Conservation (phyloP, 495 filamentous ascomycete genomes). For the Neurospora pannonica region DNA sequence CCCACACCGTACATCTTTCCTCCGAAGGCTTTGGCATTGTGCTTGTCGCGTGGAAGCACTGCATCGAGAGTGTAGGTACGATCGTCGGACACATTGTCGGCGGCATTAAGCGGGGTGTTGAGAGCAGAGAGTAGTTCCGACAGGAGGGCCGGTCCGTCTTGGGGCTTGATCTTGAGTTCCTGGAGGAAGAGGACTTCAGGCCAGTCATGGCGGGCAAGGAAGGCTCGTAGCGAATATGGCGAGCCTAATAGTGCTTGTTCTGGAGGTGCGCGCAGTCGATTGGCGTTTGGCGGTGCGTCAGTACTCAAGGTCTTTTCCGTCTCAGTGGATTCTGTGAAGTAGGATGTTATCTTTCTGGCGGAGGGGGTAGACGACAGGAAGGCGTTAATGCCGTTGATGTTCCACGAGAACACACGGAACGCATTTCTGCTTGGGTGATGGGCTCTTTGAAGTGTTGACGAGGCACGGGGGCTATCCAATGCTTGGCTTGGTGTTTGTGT, state of each 20-base stretch:
- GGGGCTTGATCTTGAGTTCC: slow-evolving; percentile 40
- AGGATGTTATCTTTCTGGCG: slow-evolving; percentile 27
- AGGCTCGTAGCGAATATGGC: slow-evolving; percentile 24
- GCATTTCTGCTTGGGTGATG: not conserved
- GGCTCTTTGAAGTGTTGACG: not conserved
- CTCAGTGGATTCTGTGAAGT: slow-evolving; percentile 21
- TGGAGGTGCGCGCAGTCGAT: not conserved
- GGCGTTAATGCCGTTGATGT: slow-evolving; percentile 41
- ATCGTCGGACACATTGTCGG: slow-evolving; percentile 1
- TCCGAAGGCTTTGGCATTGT: slow-evolving; percentile 39
- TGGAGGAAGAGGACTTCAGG: slow-evolving; percentile 42
- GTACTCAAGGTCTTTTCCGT: not conserved
- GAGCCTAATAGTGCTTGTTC: not conserved
- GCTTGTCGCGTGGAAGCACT: slow-evolving; percentile 35
- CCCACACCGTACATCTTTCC: slow-evolving; percentile 44
- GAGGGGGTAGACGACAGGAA: slow-evolving; percentile 23
- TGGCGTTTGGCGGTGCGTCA: not conserved
- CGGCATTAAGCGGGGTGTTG: slow-evolving; percentile 21
- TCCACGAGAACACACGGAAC: slow-evolving; percentile 38
- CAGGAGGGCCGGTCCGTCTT: slow-evolving; percentile 22
- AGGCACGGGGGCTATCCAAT: not conserved
- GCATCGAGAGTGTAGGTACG: slow-evolving; percentile 33
- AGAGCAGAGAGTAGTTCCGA: slow-evolving; percentile 16
- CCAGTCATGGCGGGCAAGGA: slow-evolving; percentile 36
- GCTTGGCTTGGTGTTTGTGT: not conserved